Percentiles rank a stretch among this genome's conserved stretches.
phyloP scores from a whole-genome alignment of 305 asterid species.

The Fraxinus platypoda region DNA sequence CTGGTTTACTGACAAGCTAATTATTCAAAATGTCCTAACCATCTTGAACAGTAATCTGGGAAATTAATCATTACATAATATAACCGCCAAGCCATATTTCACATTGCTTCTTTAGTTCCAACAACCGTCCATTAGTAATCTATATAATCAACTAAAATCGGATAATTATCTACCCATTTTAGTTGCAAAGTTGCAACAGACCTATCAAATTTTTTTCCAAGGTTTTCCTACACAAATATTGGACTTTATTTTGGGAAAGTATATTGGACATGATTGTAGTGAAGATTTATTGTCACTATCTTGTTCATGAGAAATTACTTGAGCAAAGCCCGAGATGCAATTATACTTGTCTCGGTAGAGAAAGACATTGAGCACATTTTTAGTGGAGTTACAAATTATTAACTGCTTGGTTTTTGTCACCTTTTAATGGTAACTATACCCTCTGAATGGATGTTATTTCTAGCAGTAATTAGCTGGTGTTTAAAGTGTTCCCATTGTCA shows the following conservation, averaged over 20 bases:
- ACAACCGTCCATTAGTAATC: neutral
- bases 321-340: neutral
- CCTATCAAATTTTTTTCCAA: neutral
- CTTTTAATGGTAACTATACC: neutral
- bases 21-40: neutral
- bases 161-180: neutral
- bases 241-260: neutral
- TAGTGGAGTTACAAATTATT: neutral
- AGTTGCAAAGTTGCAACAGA: neutral
- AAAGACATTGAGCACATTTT: neutral
- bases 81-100: neutral
- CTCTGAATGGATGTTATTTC: neutral
- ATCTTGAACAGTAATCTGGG: neutral
- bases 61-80: neutral
- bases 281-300: neutral
- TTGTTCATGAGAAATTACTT: neutral
- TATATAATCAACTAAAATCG: neutral
- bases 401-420: neutral
- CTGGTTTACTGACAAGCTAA: neutral
- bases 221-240: neutral
- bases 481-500: neutral
- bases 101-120: neutral
- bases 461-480: neutral
- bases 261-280: neutral
- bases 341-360: neutral